A percentile compares a stretch with the other conserved stretches of the same genome.
Conservation (phyloP, 306 rosid species). For the Quercus aquifolioides region DNA sequence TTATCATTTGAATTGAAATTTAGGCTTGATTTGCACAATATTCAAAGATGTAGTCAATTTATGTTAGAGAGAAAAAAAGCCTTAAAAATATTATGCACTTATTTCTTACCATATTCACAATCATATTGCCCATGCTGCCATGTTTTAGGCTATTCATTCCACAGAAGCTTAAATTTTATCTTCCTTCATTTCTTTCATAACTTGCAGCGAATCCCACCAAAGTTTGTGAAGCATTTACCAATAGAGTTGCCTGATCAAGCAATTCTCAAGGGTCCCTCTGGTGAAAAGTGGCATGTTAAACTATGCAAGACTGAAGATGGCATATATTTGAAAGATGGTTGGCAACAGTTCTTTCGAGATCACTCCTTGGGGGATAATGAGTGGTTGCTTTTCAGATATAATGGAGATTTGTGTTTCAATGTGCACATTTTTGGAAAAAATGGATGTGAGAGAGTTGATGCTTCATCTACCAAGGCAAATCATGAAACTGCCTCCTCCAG, state of each 20-base stretch:
- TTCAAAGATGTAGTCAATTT: too few species aligned
- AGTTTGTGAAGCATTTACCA: not conserved
- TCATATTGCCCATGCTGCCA: not conserved
- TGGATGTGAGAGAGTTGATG: not conserved
- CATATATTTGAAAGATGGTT: conserved; percentile 8
- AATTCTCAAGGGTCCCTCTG: not conserved
- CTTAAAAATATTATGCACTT: not conserved
- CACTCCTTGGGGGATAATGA: conserved; percentile 7
- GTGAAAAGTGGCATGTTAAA: not conserved
- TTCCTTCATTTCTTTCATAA: not conserved
- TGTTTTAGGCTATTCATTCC: not conserved
- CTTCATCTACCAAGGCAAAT: not conserved
- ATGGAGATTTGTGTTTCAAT: not conserved
- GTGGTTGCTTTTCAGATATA: not conserved
- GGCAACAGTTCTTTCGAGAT: conserved; percentile 9
- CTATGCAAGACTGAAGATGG: not conserved
- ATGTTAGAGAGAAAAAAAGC: too few species aligned
- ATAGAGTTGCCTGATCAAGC: not conserved
- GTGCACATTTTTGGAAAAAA: not conserved
- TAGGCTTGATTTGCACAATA: too few species aligned
- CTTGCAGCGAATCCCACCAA: conserved; percentile 8
- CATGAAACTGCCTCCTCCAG: not conserved
- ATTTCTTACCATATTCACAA: not conserved
- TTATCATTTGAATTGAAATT: too few species aligned
- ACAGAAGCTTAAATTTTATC: not conserved